Conservation (phyloP, 495 filamentous ascomycete species). For the Monascus purpureus region DNA sequence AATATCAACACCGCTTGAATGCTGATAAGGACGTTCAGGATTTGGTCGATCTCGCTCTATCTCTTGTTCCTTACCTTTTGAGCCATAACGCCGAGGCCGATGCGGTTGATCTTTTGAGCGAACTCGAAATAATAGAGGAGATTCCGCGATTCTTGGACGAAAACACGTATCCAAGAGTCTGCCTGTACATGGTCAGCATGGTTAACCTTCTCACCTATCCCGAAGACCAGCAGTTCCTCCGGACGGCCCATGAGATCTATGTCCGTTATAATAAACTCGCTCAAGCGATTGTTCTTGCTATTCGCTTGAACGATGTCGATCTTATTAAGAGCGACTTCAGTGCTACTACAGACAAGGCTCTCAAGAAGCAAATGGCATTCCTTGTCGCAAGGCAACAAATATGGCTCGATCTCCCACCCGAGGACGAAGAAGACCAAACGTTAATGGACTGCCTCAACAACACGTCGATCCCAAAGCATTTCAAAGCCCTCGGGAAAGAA, state of each 20-base stretch:
- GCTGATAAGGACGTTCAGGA: slow-evolving; percentile 52
- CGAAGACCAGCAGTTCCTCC: slow-evolving; percentile 88
- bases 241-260: slow-evolving; percentile 84
- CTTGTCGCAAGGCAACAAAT: slow-evolving; percentile 85
- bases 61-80: slow-evolving; percentile 86
- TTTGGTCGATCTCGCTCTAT: slow-evolving; percentile 64
- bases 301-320: slow-evolving; percentile 74
- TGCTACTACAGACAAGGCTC: slow-evolving; percentile 61
- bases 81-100: slow-evolving; percentile 97
- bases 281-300: slow-evolving; percentile 87
- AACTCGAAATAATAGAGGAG: slow-evolving; percentile 89
- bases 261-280: slow-evolving; percentile 78
- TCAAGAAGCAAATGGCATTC: slow-evolving; percentile 93
- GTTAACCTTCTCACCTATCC: slow-evolving; percentile 94
- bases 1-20: slow-evolving; percentile 67
- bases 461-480: slow-evolving; percentile 74
- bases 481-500: slow-evolving; percentile 86
- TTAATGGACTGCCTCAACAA: slow-evolving; percentile 77
- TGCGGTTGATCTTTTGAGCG: slow-evolving; percentile 90
- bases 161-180: slow-evolving; percentile 84
- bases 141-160: slow-evolving; percentile 85
- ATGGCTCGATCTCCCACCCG: slow-evolving; percentile 49
- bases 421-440: slow-evolving; percentile 54
- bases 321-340: slow-evolving; percentile 69
- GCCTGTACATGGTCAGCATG: slow-evolving; percentile 98